Base-by-base conservation (phyloP, 345 rosid species). In the Triadica sebifera region DNA sequence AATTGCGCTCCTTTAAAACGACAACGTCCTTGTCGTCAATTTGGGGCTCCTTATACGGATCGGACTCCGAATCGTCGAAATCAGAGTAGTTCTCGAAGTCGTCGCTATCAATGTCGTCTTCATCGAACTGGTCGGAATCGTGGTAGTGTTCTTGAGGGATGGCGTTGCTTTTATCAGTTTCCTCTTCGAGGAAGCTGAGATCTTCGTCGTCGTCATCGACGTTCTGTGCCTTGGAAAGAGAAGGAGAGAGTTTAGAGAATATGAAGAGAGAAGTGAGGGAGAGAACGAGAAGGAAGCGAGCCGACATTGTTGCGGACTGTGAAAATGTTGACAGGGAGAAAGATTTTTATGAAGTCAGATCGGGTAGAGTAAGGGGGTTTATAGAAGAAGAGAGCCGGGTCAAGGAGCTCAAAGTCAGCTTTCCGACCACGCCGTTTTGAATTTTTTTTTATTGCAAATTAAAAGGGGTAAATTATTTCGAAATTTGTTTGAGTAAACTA, bases 11-110 rank as follows among this genome's bases (percentile, higher is more conserved):
- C 81, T 84, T 93, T 78, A 96, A 71, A 51, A 96, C 87, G 22
- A 93, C 96, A 6, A 96, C 98, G 79, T 96, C 98, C 80, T 87
- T 90, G 58, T 91, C 99, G 73, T 96, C 98, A 34, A 96, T 61
- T 55, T 87, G 86, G 13, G 94, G 90, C 68, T 73, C 83, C 81
- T 89, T 89, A 81, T 81, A 76, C 25, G 84, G 75, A 79, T 86
- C 90, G 71, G 79, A 74, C 34, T 84, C 98, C 16, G 80, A 75
- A 55, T 79, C 89, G 19, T 87, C 91, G 80, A 89, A 81, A 85
- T 91, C 95, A 67, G 85, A 81, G 85, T 79, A 81, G 82, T 82
- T 83, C 7, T 75, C 93, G 61, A 67, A 80, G 52, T 84, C 94
- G 11, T 78, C 89, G 22, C 75, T 87, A 8, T 72, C 47, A 51